Conservation (phyloP, 306 rosid genomes). For the Argentina anserina region DNA sequence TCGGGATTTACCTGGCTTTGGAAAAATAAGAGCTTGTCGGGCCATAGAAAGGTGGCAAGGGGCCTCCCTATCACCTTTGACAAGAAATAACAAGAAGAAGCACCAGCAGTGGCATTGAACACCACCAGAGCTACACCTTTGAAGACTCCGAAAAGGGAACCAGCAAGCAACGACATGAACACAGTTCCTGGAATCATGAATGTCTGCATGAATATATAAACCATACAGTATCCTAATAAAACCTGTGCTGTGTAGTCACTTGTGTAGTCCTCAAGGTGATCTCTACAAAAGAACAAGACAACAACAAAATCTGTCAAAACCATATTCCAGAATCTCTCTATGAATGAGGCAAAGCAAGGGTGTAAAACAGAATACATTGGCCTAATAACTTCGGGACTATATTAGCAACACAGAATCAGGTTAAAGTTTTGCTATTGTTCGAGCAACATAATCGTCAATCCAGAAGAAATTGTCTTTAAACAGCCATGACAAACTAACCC, state of each 20-base stretch:
- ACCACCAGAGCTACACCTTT: constrained; percentile 90
- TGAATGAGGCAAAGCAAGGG: background rate
- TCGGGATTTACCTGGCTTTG: constrained; percentile 61
- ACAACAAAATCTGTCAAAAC: background rate
- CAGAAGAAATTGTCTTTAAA: background rate
- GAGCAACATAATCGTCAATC: background rate
- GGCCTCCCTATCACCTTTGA: constrained; percentile 91
- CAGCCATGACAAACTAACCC: background rate
- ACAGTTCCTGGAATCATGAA: constrained; percentile 99
- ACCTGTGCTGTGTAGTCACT: constrained; percentile 99
- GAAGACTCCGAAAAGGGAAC: constrained; percentile 88
- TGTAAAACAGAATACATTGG: background rate
- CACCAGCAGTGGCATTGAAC: constrained; percentile 89
- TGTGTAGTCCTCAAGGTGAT: constrained; percentile 92
- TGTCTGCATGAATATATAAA: constrained; percentile 97
- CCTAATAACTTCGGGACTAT: background rate
- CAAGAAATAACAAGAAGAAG: constrained; percentile 90
- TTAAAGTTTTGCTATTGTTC: too few species aligned
- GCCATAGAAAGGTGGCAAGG: constrained; percentile 72
- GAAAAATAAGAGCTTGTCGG: constrained; percentile 74
- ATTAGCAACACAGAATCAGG: background rate
- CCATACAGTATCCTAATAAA: constrained; percentile 88
- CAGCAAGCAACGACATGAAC: constrained; percentile 97
- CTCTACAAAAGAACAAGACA: constrained; percentile 42
- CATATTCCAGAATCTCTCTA: background rate